Conservation (phyloP, 768 basidiomycete genomes). For the Fomitopsis pulvina region DNA sequence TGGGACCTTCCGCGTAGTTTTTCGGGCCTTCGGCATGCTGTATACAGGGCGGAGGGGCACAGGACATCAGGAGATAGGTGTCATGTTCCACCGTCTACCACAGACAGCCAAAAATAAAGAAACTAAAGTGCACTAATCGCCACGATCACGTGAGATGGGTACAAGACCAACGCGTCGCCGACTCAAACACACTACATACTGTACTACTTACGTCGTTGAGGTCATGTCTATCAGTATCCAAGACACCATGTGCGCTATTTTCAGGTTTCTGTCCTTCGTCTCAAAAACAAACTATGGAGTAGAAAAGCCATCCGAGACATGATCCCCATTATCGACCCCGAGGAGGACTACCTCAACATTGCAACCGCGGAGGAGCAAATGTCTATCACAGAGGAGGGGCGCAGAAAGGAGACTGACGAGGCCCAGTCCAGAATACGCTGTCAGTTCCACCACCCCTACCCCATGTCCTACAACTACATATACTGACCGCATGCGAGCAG, state of each 20-base stretch:
- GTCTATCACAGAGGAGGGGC: slow-evolving; percentile 43
- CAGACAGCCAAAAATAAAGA: too few relatives aligned
- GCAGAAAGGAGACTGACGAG: slow-evolving; percentile 65
- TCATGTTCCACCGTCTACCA: too few relatives aligned
- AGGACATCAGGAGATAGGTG: too few relatives aligned
- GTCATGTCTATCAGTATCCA: slow-evolving; percentile 21
- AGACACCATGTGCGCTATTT: slow-evolving; percentile 16
- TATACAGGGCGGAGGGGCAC: too few relatives aligned
- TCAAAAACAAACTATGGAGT: too few relatives aligned
- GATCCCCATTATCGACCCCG: slow-evolving; percentile 67
- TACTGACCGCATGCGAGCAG: slow-evolving; percentile 29
- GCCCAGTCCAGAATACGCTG: slow-evolving; percentile 61
- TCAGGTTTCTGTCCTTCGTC: not conserved
- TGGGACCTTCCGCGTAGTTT: slow-evolving; percentile 39
- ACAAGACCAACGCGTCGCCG: not conserved
- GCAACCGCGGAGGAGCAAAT: slow-evolving; percentile 69
- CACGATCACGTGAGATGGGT: not conserved
- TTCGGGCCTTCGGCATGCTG: too few relatives aligned
- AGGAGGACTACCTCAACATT: slow-evolving; percentile 74
- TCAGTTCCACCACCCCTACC: slow-evolving; percentile 17
- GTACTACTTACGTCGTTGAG: not conserved
- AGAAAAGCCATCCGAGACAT: slow-evolving; percentile 69
- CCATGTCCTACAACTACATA: not conserved
- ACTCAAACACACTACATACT: not conserved
- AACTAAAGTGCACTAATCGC: too few relatives aligned